Evolutionary conservation across 176 grass and related monocot genomes (phyloP), one percentile per base, ranked within the genome.

Genomic region (Oryza coarctata): DNA sequence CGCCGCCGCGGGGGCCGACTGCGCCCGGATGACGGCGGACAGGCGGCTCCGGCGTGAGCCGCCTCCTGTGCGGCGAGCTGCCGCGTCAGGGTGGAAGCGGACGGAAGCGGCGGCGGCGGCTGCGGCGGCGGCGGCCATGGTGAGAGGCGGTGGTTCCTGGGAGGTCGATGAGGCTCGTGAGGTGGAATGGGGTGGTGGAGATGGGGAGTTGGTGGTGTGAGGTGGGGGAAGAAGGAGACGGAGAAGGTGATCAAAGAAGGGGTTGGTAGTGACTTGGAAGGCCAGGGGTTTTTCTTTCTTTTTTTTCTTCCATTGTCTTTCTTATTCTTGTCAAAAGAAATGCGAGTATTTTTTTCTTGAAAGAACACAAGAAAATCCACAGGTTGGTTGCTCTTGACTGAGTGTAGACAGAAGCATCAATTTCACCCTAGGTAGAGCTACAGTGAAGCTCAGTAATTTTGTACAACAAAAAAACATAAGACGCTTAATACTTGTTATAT

Each of bases 1-100:
- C 29, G 92, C 80, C 17, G 70, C 74, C 55, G 32, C 32, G 32
- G 87, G 85, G 34, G 71, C 87, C 30, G 96, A 94, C 66, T 82
- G 82, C 60, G 93, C 87, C 49, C 88, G 84, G 70, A 97, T 33
- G 34, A 58, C 28, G 1, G 65, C 26, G 13, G 84, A 17, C 9
- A 39, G 68, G 67, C 50, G 7, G 45, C 62, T n/a, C 8, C 71
- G 74, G 65, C 87, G 84, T 5, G 18, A 18, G 20, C 81, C 29
- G 25, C 52, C 11, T 22, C 73, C 15, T 12, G 41, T 4, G 22
- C 61, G 83, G 77, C 78, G 85, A 68, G 35, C 67, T 40, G 69
- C 77, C 34, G 85, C 60, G 30, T 76, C 43, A 2, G 84, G 25
- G 58, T 73, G 77, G 60, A 95, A 64, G 70, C 79, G 90, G 76